Conservation (phyloP, 306 rosid genomes). For the Pachyrhizus erosus region DNA sequence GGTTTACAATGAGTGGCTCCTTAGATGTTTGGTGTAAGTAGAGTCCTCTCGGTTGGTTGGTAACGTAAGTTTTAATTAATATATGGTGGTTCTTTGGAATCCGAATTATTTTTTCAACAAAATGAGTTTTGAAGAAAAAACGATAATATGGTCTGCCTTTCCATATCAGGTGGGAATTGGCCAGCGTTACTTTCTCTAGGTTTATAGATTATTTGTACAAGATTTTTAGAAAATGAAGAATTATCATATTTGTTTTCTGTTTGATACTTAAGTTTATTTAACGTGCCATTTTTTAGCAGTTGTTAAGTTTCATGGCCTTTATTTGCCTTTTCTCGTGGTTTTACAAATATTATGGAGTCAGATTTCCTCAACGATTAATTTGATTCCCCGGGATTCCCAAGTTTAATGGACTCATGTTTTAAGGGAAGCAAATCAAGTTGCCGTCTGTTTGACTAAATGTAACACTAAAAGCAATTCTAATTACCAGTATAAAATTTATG, state of each 20-base stretch:
- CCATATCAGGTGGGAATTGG: constrained; percentile 29
- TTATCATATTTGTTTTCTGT: constrained; percentile 19
- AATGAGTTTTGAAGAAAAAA: constrained; percentile 56
- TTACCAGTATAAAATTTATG: too few species aligned
- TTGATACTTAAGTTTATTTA: not conserved
- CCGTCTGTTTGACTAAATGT: too few species aligned
- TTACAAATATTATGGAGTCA: too few species aligned
- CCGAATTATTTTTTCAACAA: constrained; percentile 40
- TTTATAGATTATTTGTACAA: constrained; percentile 41
- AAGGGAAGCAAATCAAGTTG: too few species aligned
- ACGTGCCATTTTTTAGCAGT: too few species aligned
- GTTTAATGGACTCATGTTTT: too few species aligned
- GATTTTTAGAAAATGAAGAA: constrained; percentile 7
- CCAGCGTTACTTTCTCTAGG: constrained; percentile 1
- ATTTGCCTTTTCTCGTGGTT: too few species aligned
- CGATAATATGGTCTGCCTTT: constrained; percentile 31
- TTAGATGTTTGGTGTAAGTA: constrained; percentile 14
- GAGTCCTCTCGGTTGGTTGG: constrained; percentile 24
- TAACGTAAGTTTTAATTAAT: constrained; percentile 42
- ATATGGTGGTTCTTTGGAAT: constrained; percentile 50
- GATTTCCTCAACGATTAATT: too few species aligned
- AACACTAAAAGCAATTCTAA: too few species aligned
- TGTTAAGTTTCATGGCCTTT: too few species aligned
- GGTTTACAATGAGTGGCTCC: constrained; percentile 31
- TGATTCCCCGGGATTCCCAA: too few species aligned